phyloP scores from a whole-genome alignment of 2,329 filamentous ascomycete species.

The Fusarium euwallaceae region DNA sequence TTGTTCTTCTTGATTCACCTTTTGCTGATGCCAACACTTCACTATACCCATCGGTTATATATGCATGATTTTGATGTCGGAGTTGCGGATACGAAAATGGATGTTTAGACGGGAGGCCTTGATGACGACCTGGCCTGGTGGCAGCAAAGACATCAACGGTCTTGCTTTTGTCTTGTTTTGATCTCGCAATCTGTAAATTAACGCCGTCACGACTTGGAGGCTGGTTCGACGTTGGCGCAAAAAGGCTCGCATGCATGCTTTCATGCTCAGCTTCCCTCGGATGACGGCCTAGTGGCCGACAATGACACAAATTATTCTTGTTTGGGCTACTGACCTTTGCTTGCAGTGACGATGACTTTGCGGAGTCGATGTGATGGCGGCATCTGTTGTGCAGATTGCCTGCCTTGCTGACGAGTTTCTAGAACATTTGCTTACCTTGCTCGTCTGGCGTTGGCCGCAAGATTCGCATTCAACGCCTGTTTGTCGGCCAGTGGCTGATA shows the following conservation, averaged over 20 bases:
- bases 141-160: conserved; percentile 15
- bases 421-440: conserved; percentile 2
- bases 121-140: conserved; percentile 5
- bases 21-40: neutral
- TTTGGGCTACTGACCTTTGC: conserved; percentile 44
- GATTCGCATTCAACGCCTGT: conserved; percentile 14
- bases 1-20: conserved; percentile 45
- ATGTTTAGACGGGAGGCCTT: conserved; percentile 22
- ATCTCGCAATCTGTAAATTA: conserved; percentile 41
- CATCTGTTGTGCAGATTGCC: neutral
- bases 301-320: conserved; percentile 43
- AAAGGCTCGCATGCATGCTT: neutral
- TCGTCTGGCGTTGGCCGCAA: conserved; percentile 4
- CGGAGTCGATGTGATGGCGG: conserved; percentile 27
- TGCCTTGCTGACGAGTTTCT: conserved; percentile 11
- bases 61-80: conserved; percentile 23
- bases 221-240: conserved; percentile 28
- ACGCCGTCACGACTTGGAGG: conserved; percentile 41
- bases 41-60: conserved; percentile 20
- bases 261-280: conserved; percentile 25
- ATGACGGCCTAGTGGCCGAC: conserved; percentile 43
- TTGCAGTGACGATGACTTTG: conserved; percentile 46
- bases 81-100: conserved; percentile 32
- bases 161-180: conserved; percentile 10
- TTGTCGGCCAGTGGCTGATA: conserved; percentile 34